These are phyloP conservation scores for Knoxdaviesia proteae DNA, from an alignment of 2,329 filamentous ascomycete species.

Conservation along the genomic window DNA sequence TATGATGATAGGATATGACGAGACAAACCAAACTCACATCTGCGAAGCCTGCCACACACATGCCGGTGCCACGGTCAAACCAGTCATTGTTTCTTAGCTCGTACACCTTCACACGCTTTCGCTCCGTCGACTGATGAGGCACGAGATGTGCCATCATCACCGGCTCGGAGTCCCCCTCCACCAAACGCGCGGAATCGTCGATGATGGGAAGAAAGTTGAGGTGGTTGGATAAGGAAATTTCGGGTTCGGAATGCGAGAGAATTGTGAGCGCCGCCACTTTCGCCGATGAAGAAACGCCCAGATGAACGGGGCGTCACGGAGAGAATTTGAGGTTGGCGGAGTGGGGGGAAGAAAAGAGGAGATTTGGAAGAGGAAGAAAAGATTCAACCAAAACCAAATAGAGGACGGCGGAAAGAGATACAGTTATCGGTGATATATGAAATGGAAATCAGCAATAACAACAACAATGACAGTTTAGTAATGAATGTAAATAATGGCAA, in stretches of 20 bases:
- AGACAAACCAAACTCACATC: conserved; percentile 33
- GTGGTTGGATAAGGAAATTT: neutral
- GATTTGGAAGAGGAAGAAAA: neutral
- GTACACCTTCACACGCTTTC: conserved; percentile 89
- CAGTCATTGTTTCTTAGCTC: conserved; percentile 97
- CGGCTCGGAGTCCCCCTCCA: conserved; percentile 35
- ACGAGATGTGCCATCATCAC: conserved; percentile 52
- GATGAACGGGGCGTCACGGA: conserved; percentile 11
- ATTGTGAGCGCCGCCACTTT: conserved; percentile 37
- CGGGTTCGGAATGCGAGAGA: conserved; percentile 10
- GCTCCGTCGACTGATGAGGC: conserved; percentile 47
- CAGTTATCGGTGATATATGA: too few species aligned
- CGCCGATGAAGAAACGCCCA: conserved; percentile 7
- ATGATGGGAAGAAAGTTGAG: conserved; percentile 4
- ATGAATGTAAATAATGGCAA: too few species aligned
- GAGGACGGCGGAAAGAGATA: too few species aligned
- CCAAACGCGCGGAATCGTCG: conserved; percentile 1
- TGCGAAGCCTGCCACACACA: conserved; percentile 62
- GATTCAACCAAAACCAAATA: too few species aligned
- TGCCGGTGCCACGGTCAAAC: conserved; percentile 93
- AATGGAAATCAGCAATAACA: too few species aligned
- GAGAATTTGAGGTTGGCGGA: conserved; percentile 12
- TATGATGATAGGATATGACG: too few species aligned
- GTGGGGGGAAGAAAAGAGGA: neutral
- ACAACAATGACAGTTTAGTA: too few species aligned